Evolutionary conservation across 2,329 filamentous ascomycete species (phyloP), one percentile per base, ranked within the genome.

Genomic region (Lanzia echinophila): DNA sequence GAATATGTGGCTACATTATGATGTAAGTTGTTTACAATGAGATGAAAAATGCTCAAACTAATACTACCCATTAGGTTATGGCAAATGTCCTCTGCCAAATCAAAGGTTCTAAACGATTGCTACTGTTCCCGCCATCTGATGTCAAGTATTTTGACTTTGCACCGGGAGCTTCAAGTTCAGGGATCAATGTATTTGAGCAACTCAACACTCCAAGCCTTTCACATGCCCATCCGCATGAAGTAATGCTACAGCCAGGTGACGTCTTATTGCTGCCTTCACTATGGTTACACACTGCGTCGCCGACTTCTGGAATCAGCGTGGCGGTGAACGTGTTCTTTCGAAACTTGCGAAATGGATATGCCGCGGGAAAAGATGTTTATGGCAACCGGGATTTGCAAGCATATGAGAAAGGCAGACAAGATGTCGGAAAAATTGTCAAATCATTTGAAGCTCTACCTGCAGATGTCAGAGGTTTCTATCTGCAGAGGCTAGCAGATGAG

Each of bases 261-360:
- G 77, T 91, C 2, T 72, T 96, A 8, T 92, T 88, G 68, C 77
- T 96, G 31, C 90, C 90, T 0, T 82, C 88, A 0, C 77, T 94
- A 62, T 96, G 91, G 90, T 76, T 88, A 12, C 91, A 96, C 68
- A 86, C 89, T 0, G 85, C 84, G 1, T 76, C 78, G 0, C 83
- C 86, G 1, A 74, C 78, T 45, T 63, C 69, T 7, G 67, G 73
- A 43, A 68, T 82, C 56, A 90, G 88, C 61, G 75, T 95, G 7
- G 88, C 88, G 1, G 84, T 96, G n/a, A 96, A 96, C 67, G 79
- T 92, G 28, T 96, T 96, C 73, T 96, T 95, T 72, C 82, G 83
- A 42, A 85, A 84, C 57, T 73, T 94, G 10, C 73, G 82, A 3
- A 72, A 68, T 3, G 82, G 79, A 1, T 94, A 94, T 67, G 83